Evolutionary conservation across 2,329 filamentous ascomycete species (phyloP).

Genomic region (Pseudopithomyces chartarum): DNA sequence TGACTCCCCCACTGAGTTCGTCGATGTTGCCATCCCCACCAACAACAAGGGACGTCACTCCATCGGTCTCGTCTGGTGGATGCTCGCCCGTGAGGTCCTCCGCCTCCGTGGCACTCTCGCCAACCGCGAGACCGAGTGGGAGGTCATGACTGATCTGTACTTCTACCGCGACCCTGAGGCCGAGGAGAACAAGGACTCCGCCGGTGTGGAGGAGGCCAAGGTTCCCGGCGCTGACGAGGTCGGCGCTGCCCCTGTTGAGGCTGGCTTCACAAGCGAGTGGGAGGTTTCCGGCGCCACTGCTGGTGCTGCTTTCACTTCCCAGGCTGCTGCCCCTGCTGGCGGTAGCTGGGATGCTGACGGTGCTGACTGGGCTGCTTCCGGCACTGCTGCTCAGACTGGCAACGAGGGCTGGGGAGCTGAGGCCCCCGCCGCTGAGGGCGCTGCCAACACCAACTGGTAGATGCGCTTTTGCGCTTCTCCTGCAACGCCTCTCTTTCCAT

Average conservation of each 20-base stretch:
- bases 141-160: conserved; percentile 99
- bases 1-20: conserved; percentile 99
- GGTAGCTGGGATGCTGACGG: conserved; percentile 68
- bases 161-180: conserved; percentile 99
- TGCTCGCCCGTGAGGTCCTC: conserved; percentile 99
- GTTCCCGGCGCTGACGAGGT: conserved; percentile 82
- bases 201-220: conserved; percentile 84
- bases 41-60: conserved; percentile 99
- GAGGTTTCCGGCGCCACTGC: conserved; percentile 72
- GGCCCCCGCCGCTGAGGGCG: conserved; percentile 36
- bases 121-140: conserved; percentile 96
- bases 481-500: conserved; percentile 26
- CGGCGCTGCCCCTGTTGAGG: conserved; percentile 76
- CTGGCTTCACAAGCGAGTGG: conserved; percentile 84
- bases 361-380: conserved; percentile 71
- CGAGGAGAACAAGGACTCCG: conserved; percentile 95
- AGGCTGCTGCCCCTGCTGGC: conserved; percentile 64
- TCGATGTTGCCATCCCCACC: conserved; percentile 99
- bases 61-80: conserved; percentile 99
- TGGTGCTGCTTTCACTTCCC: conserved; percentile 64
- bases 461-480: conserved; percentile 24
- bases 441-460: conserved; percentile 52
- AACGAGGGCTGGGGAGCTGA: conserved; percentile 58
- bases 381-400: conserved; percentile 51
- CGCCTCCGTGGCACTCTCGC: conserved; percentile 96